These are phyloP conservation scores for Schizothecium vesticola DNA, from an alignment of 495 filamentous ascomycete species.

Conservation along the genomic window DNA sequence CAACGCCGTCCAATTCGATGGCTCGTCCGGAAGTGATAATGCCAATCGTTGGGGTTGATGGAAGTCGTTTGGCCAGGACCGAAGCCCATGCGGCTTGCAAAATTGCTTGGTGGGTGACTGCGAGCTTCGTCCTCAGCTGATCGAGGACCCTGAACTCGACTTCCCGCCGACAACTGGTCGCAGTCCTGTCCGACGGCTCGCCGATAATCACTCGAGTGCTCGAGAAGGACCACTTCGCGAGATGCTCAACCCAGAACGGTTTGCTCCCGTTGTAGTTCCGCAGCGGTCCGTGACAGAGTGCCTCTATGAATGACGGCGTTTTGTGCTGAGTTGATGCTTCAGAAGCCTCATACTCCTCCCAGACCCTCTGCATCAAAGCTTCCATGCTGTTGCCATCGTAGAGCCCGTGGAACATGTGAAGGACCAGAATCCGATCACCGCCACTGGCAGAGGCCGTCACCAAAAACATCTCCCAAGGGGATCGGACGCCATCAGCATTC, in stretches of 20 bases:
- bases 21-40: constrained; percentile 66
- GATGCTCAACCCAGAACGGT: constrained; percentile 61
- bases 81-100: constrained; percentile 65
- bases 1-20: constrained; percentile 58
- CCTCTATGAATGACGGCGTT: constrained; percentile 45
- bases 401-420: constrained; percentile 77
- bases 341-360: constrained; percentile 35
- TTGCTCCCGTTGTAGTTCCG: constrained; percentile 50
- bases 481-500: constrained; percentile 22
- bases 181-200: not conserved
- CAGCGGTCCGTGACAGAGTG: constrained; percentile 52
- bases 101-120: constrained; percentile 70
- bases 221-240: constrained; percentile 26
- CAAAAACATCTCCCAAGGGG: constrained; percentile 38
- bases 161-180: constrained; percentile 10
- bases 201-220: not conserved
- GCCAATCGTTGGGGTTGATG: constrained; percentile 47
- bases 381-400: constrained; percentile 82
- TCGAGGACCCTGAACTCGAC: constrained; percentile 38
- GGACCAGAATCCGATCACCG: constrained; percentile 36
- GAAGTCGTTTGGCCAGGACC: constrained; percentile 41
- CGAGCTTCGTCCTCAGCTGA: constrained; percentile 45
- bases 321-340: not conserved
- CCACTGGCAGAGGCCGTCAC: constrained; percentile 17
- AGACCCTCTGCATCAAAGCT: constrained; percentile 56